These are phyloP conservation scores for Nakazawaea holstii DNA, from an alignment of 805 yeast species.

Conservation along the genomic window DNA sequence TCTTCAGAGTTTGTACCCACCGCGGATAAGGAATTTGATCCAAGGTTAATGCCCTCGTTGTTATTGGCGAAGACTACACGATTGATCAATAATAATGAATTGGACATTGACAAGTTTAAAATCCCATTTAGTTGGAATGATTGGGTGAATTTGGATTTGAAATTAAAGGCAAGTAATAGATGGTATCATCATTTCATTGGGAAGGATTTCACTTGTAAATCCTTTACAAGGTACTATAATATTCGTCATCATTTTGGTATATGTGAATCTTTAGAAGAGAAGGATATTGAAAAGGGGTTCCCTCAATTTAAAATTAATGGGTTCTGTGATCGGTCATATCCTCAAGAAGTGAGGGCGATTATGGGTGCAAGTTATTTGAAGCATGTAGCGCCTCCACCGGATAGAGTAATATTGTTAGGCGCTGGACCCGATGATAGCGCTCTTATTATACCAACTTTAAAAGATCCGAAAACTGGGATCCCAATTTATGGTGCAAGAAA, in stretches of 20 bases:
- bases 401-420: constrained; percentile 27
- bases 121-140: constrained; percentile 29
- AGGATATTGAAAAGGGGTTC: constrained; percentile 4
- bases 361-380: constrained; percentile 30
- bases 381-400: constrained; percentile 26
- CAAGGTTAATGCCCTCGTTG: constrained; percentile 26
- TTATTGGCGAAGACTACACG: constrained; percentile 17
- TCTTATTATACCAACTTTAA: constrained; percentile 22
- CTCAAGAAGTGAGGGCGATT: constrained; percentile 25
- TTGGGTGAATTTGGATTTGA: constrained; percentile 22
- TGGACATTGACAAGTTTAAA: constrained; percentile 17
- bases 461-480: constrained; percentile 9
- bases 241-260: constrained; percentile 3
- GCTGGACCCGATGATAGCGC: constrained; percentile 18
- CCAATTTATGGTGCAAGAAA: constrained; percentile 10
- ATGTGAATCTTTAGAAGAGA: constrained; percentile 8
- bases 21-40: constrained; percentile 20
- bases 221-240: constrained; percentile 13
- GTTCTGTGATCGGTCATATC: constrained; percentile 19
- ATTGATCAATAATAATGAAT: constrained; percentile 14
- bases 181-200: constrained; percentile 11
- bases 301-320: constrained; percentile 21
- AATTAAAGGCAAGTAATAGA: constrained; percentile 13
- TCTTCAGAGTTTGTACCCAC: neutral
- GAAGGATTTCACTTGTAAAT: constrained; percentile 15